Conservation (phyloP, 371 early-diverging fungal species). For the Rhizopus sp. region DNA sequence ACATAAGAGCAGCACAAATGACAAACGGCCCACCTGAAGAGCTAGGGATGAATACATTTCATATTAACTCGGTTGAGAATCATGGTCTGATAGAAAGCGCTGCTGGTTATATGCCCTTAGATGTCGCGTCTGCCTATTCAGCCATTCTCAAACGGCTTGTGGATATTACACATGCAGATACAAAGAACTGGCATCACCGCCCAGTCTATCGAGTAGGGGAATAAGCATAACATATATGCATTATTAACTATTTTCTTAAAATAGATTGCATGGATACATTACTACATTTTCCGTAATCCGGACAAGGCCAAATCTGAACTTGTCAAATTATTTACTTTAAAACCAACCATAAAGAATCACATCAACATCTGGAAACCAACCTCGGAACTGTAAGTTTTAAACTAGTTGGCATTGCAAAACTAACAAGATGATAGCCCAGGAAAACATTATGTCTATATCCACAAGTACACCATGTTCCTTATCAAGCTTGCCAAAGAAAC, state of each 20-base stretch:
- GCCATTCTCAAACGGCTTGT: constrained; percentile 47
- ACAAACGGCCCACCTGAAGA: too few relatives aligned
- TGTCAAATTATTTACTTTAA: constrained; percentile 57
- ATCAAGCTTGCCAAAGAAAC: constrained; percentile 57
- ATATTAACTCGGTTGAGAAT: not conserved
- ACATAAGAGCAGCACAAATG: not conserved
- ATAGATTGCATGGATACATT: constrained; percentile 67
- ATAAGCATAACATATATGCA: not conserved
- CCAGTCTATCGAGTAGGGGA: constrained; percentile 61
- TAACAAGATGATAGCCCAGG: constrained; percentile 46
- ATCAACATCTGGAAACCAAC: constrained; percentile 71
- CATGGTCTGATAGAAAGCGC: not conserved
- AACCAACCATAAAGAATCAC: constrained; percentile 50
- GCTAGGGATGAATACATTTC: too few relatives aligned
- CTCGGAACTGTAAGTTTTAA: constrained; percentile 61
- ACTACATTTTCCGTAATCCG: constrained; percentile 53
- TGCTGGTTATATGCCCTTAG: constrained; percentile 11
- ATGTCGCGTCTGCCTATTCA: constrained; percentile 41
- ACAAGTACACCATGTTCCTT: constrained; percentile 63
- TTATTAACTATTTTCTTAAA: constrained; percentile 1
- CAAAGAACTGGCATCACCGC: constrained; percentile 69
- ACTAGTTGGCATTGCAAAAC: not conserved
- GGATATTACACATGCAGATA: constrained; percentile 55
- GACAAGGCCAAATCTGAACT: constrained; percentile 63
- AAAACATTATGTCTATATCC: constrained; percentile 69